Base-by-base conservation (phyloP, 1,284 basidiomycete species). In the Sanguinoderma infundibulare region DNA sequence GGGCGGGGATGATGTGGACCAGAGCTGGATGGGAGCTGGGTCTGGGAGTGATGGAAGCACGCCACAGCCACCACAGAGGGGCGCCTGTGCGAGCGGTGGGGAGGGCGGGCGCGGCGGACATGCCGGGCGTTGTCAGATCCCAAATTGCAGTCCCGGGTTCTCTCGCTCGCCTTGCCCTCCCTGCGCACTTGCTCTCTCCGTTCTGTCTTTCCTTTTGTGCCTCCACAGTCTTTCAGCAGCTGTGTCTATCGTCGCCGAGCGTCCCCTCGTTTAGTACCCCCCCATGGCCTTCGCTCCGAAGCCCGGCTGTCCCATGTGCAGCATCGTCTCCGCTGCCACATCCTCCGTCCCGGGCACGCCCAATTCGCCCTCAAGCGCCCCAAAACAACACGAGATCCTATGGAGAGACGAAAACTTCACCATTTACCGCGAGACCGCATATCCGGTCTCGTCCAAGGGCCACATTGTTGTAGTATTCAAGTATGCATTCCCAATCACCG, bases 341-440 rank as follows among this genome's bases (percentile, higher is more conserved):
- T 79, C 80, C 62, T 72, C 77, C 26, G 76, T 77, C 3, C 73
- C 75, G 9, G 52, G 51, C 32, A 81, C 82, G 12, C 79, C 81
- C 2, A 76, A 78, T 50, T 75, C 79, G 1, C 80, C 83, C 2
- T 75, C 80, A 0, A 81, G 80, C 60, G 75, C 80, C 10, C 67
- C 77, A 10, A 80, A 75, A 12, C 77, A 81, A 57, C 81, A 81
- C 24, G 86, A 90, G 63, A 78, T 91, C 53, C 78, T 91, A 17
- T 90, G 87, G 86, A 82, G 83, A 62, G 89, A 92, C 71, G 86
- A 87, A 61, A 89, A 90, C 73, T 87, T 91, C 64, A 91, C 89
- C 24, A 84, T 81, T 6, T 92, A 90, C 72, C 79, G 84, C 64
- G 89, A 91, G 75, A 86, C 79, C 70, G 81, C 77, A 8, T 80